Evolutionary conservation across 495 filamentous ascomycete genomes (phyloP).

Genomic region (Xylaria telfairii): DNA sequence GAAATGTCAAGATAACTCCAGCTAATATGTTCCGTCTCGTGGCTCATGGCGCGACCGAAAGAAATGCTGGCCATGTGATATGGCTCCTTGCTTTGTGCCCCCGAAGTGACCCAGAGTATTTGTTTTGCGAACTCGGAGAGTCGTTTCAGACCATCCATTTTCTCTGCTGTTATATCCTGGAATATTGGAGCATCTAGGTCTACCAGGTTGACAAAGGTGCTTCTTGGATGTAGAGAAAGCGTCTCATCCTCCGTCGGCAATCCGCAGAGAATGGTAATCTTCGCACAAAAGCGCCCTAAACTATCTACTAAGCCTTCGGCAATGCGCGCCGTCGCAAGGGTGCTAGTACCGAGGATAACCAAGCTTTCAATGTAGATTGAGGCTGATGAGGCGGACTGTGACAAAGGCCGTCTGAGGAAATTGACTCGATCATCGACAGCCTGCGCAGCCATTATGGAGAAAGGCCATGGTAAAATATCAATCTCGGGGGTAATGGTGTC

Average conservation of each 20-base stretch:
- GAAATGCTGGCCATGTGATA: constrained; percentile 30
- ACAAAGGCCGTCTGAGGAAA: constrained; percentile 41
- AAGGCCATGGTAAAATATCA: constrained; percentile 33
- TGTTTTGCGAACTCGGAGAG: constrained; percentile 46
- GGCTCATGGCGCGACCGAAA: constrained; percentile 16
- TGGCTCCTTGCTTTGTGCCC: constrained; percentile 18
- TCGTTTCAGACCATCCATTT: constrained; percentile 32
- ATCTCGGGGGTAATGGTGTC: constrained; percentile 44
- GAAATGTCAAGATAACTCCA: constrained; percentile 43
- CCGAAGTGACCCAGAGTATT: constrained; percentile 52
- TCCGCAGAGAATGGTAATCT: neutral
- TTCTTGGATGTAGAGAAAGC: constrained; percentile 27
- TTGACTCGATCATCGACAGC: constrained; percentile 54
- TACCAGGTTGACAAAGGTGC: constrained; percentile 44
- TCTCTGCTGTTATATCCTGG: constrained; percentile 35
- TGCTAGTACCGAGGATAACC: constrained; percentile 30
- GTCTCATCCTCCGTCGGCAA: constrained; percentile 18
- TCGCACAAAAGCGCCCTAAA: neutral
- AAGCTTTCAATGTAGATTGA: constrained; percentile 20
- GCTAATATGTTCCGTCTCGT: constrained; percentile 35
- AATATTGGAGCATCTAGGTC: constrained; percentile 50
- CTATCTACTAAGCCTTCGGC: constrained; percentile 14
- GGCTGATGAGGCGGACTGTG: neutral
- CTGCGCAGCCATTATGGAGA: constrained; percentile 51
- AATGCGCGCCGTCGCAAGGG: constrained; percentile 7